Percentiles rank a stretch among this genome's conserved stretches.
Conservation (phyloP, 75 land plant genomes). For the Azolla pinnata region DNA sequence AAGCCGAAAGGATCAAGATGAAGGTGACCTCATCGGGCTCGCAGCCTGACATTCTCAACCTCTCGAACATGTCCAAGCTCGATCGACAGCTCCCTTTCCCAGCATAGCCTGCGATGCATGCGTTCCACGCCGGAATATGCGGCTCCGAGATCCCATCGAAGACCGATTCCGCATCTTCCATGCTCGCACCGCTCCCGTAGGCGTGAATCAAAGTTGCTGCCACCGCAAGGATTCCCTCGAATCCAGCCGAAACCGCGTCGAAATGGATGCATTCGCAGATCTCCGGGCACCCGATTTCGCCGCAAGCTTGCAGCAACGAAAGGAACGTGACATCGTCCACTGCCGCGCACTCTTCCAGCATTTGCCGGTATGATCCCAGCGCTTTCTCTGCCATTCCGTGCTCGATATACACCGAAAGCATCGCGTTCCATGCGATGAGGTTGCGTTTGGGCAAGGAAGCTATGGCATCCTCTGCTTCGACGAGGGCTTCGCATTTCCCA, state of each 20-base stretch:
- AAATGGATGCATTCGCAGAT: not conserved
- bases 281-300: not conserved
- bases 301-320: conserved; percentile 14
- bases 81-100: not conserved
- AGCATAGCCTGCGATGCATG: not conserved
- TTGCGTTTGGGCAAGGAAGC: not conserved
- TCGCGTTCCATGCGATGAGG: conserved; percentile 23
- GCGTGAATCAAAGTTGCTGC: not conserved
- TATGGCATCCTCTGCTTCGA: not conserved
- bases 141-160: not conserved
- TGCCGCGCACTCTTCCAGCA: conserved; percentile 20
- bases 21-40: conserved; percentile 27
- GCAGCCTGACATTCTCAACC: conserved; percentile 19
- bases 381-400: conserved; percentile 6
- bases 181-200: conserved; percentile 2
- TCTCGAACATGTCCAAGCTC: conserved; percentile 15
- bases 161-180: not conserved
- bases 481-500: conserved; percentile 13
- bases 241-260: not conserved
- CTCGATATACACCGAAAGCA: conserved; percentile 21
- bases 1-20: conserved; percentile 15
- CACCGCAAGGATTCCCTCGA: not conserved
- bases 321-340: conserved; percentile 28
- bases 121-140: not conserved
- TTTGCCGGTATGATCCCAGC: conserved; percentile 15